These are phyloP conservation scores for Lithospermum erythrorhizon DNA, from an alignment of 257 asterid species.

Conservation along the genomic window DNA sequence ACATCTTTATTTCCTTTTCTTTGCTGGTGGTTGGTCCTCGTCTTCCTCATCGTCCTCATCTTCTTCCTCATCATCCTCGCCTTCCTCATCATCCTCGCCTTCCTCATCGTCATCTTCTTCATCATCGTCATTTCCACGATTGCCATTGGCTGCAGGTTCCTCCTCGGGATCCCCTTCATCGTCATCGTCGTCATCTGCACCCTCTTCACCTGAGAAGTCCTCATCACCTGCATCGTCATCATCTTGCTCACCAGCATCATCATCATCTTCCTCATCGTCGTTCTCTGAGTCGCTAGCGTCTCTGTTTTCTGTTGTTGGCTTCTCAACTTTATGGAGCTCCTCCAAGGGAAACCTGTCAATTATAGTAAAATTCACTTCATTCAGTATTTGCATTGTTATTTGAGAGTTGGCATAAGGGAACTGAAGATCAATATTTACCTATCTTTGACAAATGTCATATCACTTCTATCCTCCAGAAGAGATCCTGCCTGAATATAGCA, in stretches of 20 bases:
- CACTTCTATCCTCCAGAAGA: no score
- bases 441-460: no score
- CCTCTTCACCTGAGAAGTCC: conserved; percentile 80
- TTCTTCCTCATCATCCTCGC: conserved; percentile 27
- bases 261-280: conserved; percentile 62
- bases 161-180: conserved; percentile 45
- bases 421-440: no score
- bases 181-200: conserved; percentile 36
- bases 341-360: conserved; percentile 49
- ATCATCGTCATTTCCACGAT: conserved; percentile 50
- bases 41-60: conserved; percentile 34
- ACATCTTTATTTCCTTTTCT: conserved; percentile 46
- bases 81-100: conserved; percentile 26
- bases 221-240: conserved; percentile 76
- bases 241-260: conserved; percentile 33
- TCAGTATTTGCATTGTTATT: neutral
- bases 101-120: conserved; percentile 20
- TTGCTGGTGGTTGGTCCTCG: conserved; percentile 78
- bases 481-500: no score
- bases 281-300: conserved; percentile 68
- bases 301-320: conserved; percentile 41
- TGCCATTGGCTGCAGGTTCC: conserved; percentile 47
- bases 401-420: neutral
- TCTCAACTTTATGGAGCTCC: conserved; percentile 29
- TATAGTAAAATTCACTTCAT: neutral